Evolutionary conservation across 805 yeast species (phyloP).

Genomic region (Saturnispora kantuleensis): DNA sequence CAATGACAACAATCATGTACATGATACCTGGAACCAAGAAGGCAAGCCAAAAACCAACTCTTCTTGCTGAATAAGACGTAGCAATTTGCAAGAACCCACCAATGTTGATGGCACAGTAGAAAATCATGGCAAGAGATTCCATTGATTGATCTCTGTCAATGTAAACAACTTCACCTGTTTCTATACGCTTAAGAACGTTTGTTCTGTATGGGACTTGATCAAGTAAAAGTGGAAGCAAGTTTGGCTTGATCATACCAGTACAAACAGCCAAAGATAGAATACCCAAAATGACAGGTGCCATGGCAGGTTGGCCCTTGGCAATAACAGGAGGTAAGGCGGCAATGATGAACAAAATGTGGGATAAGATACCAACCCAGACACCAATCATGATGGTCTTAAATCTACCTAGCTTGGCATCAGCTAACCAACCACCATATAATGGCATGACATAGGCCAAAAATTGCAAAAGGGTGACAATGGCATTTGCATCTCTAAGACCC

Average conservation of each 20-base stretch:
- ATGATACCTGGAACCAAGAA: slow-evolving; percentile 46
- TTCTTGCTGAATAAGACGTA: slow-evolving; percentile 41
- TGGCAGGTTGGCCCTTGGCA: slow-evolving; percentile 28
- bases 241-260: slow-evolving; percentile 48
- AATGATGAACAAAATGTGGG: slow-evolving; percentile 39
- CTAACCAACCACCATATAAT: slow-evolving; percentile 41
- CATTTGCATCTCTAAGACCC: slow-evolving; percentile 38
- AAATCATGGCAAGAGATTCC: slow-evolving; percentile 32
- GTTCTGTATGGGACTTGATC: slow-evolving; percentile 58
- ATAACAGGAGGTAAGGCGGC: slow-evolving; percentile 40
- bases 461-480: slow-evolving; percentile 36
- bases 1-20: slow-evolving; percentile 43
- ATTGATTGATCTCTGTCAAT: slow-evolving; percentile 36
- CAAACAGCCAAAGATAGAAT: slow-evolving; percentile 34
- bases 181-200: slow-evolving; percentile 48
- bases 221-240: slow-evolving; percentile 38
- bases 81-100: slow-evolving; percentile 47
- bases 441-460: slow-evolving; percentile 43
- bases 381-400: slow-evolving; percentile 42
- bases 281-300: slow-evolving; percentile 34
- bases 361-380: slow-evolving; percentile 35
- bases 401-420: slow-evolving; percentile 41
- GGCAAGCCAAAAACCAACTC: slow-evolving; percentile 47
- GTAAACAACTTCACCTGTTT: slow-evolving; percentile 59
- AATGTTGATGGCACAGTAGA: slow-evolving; percentile 47